Evolutionary conservation across 345 rosid species (phyloP), one percentile per base, ranked within the genome.

Genomic region (Aquilaria sinensis): DNA sequence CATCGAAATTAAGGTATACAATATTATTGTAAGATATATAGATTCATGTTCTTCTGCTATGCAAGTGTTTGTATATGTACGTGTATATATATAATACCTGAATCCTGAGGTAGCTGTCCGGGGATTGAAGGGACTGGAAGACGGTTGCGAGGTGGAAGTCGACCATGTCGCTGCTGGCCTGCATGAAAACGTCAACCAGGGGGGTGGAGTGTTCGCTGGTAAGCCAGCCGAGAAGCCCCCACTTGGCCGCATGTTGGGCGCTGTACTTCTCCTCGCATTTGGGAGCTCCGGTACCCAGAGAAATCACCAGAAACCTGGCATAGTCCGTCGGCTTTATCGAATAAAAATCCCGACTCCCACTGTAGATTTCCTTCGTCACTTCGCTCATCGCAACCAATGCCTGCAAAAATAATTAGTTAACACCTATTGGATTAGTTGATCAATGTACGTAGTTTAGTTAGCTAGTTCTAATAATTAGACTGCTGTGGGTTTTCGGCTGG

Each of bases 141-240:
- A 86, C 80, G 0, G 70, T 56, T 10, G 82, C 70, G 31, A 85
- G 65, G 65, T 86, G 88, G 50, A 70, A 66, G 66, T 88, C 96
- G 43, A 83, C 82, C 86, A 85, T 78, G 58, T 85, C 88, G 4
- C 76, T 63, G 32, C 96, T 85, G 0, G 92, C 92, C 55, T 88
- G 86, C 31, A 30, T 80, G 34, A 83, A 85, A 5, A 74, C 73
- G 59, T 88, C 88, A 3, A 85, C 70, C 62, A 85, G 45, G 0
- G 96, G 96, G 3, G 83, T 78, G 4, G 81, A 73, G 15, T 68
- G 72, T 47, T 67, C 78, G 6, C 72, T 60, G 41, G 79, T 80
- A 52, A 85, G 74, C 96, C 96, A 88, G 15, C 89, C 82, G 51
- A 85, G 12, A 29, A 88, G 0, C 9, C 88, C 92, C 96, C 96